Evolutionary conservation across 1,284 basidiomycete species (phyloP).

Genomic region (Cryptococcus depauperatus): DNA sequence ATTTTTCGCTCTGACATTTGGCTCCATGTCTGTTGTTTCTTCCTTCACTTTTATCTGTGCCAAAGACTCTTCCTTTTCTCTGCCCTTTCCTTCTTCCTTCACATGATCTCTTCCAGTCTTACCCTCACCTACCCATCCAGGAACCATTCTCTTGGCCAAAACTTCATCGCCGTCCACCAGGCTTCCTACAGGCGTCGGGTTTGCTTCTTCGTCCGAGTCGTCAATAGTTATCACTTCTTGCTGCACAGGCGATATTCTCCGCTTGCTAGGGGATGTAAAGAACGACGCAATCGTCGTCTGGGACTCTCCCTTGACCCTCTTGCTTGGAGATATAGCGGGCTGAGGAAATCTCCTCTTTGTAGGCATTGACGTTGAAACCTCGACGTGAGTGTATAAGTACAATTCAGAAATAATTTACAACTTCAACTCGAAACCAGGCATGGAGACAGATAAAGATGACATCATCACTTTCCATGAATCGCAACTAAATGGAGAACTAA

Average conservation of each 20-base stretch:
- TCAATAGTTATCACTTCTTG: slow-evolving; percentile 26
- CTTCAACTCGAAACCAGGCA: no score
- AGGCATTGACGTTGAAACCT: no score
- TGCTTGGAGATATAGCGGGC: slow-evolving; percentile 8
- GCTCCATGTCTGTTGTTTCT: slow-evolving; percentile 12
- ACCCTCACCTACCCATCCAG: slow-evolving; percentile 18
- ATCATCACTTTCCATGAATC: no score
- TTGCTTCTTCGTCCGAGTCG: slow-evolving; percentile 27
- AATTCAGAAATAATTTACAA: no score
- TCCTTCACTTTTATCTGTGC: slow-evolving; percentile 12
- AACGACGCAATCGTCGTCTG: slow-evolving; percentile 30
- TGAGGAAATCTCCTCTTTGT: slow-evolving; percentile 7
- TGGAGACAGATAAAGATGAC: no score
- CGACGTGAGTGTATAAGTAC: no score
- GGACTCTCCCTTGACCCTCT: slow-evolving; percentile 8
- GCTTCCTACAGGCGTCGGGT: background rate
- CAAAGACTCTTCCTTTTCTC: slow-evolving; percentile 14
- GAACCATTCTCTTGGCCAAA: slow-evolving; percentile 24
- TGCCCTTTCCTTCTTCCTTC: background rate
- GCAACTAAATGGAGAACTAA: no score
- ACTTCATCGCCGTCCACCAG: slow-evolving; percentile 17
- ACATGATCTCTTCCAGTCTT: background rate
- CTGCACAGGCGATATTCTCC: slow-evolving; percentile 5
- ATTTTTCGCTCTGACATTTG: slow-evolving; percentile 12
- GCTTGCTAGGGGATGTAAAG: slow-evolving; percentile 32